These are phyloP conservation scores for Apiospora marii DNA, from an alignment of 2,329 filamentous ascomycete species.

Conservation along the genomic window DNA sequence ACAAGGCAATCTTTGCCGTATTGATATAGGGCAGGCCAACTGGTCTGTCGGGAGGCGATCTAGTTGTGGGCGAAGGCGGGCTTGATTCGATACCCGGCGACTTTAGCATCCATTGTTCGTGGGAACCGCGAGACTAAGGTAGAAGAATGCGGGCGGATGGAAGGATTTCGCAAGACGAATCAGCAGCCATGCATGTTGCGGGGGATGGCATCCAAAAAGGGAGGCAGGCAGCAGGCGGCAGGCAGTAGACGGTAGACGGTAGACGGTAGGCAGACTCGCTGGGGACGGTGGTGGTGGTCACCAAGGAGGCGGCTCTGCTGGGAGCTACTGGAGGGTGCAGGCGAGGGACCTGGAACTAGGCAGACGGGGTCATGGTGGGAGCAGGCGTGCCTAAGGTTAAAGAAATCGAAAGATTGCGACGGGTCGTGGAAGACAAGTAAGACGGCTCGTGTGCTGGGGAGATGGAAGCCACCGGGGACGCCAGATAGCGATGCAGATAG, in stretches of 20 bases:
- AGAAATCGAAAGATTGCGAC: background rate
- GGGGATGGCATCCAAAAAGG: conserved; percentile 14
- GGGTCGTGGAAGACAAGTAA: background rate
- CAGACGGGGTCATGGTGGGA: conserved; percentile 28
- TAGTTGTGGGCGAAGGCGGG: conserved; percentile 11
- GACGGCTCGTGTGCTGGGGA: background rate
- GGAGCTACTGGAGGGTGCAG: conserved; percentile 26
- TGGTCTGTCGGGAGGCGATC: background rate
- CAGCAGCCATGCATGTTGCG: conserved; percentile 14
- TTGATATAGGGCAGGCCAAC: background rate
- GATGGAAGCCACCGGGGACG: background rate
- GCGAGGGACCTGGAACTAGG: conserved; percentile 25
- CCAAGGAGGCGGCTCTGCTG: conserved; percentile 28
- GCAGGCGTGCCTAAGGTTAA: conserved; percentile 15
- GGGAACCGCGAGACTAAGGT: background rate
- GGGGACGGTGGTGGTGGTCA: conserved; percentile 12
- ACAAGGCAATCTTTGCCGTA: background rate
- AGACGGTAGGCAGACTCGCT: conserved; percentile 9
- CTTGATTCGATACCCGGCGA: conserved; percentile 4
- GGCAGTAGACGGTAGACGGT: too few relatives aligned
- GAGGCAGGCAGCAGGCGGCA: background rate
- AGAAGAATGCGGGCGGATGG: background rate
- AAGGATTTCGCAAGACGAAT: background rate
- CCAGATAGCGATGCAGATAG: conserved; percentile 5
- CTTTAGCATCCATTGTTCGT: conserved; percentile 25